A percentile compares a stretch with the other conserved stretches of the same genome.
Evolutionary conservation across 805 yeast genomes (phyloP).

Genomic region (Lipomyces orientalis): DNA sequence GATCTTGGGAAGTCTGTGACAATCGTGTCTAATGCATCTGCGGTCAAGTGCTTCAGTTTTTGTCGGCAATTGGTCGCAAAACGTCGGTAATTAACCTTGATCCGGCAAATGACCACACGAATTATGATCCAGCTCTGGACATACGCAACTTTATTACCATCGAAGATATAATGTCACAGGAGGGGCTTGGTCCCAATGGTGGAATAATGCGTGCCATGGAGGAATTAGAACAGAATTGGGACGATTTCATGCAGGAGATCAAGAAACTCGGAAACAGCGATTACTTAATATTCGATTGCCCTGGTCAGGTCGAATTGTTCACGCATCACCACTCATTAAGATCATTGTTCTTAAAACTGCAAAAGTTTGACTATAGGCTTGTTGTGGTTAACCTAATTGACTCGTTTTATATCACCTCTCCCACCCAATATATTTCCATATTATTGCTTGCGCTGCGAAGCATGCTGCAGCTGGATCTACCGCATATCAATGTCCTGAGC

Average conservation of each 20-base stretch:
- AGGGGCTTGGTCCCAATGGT: constrained; percentile 84
- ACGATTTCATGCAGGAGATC: constrained; percentile 63
- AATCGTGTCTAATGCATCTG: not conserved
- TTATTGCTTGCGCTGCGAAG: constrained; percentile 80
- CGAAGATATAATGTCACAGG: constrained; percentile 78
- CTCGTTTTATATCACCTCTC: constrained; percentile 77
- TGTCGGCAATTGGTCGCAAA: constrained; percentile 91
- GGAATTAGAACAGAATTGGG: constrained; percentile 59
- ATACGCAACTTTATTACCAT: constrained; percentile 76
- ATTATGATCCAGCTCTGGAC: constrained; percentile 77
- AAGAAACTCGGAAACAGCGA: constrained; percentile 61
- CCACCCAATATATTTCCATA: constrained; percentile 87
- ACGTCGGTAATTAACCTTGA: constrained; percentile 86
- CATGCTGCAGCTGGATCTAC: constrained; percentile 90
- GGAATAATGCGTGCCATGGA: constrained; percentile 90
- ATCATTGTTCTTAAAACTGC: constrained; percentile 67
- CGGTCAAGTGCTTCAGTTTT: constrained; percentile 71
- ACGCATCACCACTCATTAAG: constrained; percentile 83
- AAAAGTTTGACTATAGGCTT: constrained; percentile 66
- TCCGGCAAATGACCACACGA: constrained; percentile 80
- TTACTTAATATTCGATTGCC: constrained; percentile 74
- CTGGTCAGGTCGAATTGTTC: constrained; percentile 95
- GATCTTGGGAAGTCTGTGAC: not conserved
- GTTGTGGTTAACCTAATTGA: constrained; percentile 84
- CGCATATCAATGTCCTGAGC: constrained; percentile 90